A percentile compares a stretch with the other conserved stretches of the same genome.
These are phyloP conservation scores for Talaromyces sp. DNA, from an alignment of 2,329 filamentous ascomycete genomes.

Conservation along the genomic window DNA sequence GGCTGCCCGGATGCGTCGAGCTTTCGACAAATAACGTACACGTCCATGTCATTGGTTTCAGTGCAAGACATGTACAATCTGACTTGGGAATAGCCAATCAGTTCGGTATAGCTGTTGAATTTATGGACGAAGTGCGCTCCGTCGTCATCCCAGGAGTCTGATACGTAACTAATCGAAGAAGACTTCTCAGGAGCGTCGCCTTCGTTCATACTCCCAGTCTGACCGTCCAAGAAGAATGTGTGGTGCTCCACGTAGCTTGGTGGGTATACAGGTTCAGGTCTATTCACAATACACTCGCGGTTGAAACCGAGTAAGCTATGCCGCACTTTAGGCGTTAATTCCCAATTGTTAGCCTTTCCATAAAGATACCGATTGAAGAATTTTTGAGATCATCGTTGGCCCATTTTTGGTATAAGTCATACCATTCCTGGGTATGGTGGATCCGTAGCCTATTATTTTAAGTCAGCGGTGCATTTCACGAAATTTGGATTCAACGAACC, in stretches of 20 bases:
- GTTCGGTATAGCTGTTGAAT: slow-evolving; percentile 30
- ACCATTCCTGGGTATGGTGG: slow-evolving; percentile 23
- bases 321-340: slow-evolving; percentile 39
- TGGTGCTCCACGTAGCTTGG: slow-evolving; percentile 20
- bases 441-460: slow-evolving; percentile 14
- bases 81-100: slow-evolving; percentile 42
- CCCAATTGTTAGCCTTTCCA: slow-evolving; percentile 38
- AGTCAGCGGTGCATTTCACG: no score
- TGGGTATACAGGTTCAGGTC: slow-evolving; percentile 22
- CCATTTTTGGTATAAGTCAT: slow-evolving; percentile 19
- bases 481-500: slow-evolving; percentile 16
- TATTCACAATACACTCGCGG: slow-evolving; percentile 24
- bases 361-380: slow-evolving; percentile 44
- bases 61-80: slow-evolving; percentile 37
- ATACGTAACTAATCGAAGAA: slow-evolving; percentile 8
- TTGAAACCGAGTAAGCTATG: slow-evolving; percentile 34
- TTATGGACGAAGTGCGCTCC: slow-evolving; percentile 32
- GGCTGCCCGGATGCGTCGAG: neutral
- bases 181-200: neutral
- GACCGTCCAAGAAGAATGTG: neutral
- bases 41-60: neutral
- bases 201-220: neutral
- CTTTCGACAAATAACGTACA: neutral
- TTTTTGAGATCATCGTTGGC: slow-evolving; percentile 17
- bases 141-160: slow-evolving; percentile 21